These are phyloP conservation scores for Pleurotus cornucopiae DNA, from an alignment of 768 basidiomycete species.

Conservation along the genomic window DNA sequence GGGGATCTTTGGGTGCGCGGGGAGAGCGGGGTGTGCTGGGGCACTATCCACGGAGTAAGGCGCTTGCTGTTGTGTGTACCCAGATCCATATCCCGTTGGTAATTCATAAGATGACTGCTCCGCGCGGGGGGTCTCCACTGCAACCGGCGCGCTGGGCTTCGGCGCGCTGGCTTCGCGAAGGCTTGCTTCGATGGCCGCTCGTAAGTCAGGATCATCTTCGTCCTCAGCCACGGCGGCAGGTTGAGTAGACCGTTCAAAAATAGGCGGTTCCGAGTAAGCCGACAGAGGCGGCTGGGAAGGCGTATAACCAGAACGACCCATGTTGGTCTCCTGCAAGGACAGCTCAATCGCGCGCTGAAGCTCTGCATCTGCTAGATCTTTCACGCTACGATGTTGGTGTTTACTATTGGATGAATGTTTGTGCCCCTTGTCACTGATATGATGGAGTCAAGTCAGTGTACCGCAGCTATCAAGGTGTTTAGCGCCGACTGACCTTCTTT, in stretches of 20 bases:
- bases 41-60: constrained; percentile 36
- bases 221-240: constrained; percentile 42
- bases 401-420: constrained; percentile 44
- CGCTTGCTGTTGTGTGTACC: constrained; percentile 31
- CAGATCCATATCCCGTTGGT: constrained; percentile 16
- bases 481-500: constrained; percentile 41
- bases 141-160: constrained; percentile 72
- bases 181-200: constrained; percentile 93
- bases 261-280: constrained; percentile 70
- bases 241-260: constrained; percentile 53
- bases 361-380: constrained; percentile 77
- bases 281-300: constrained; percentile 54
- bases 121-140: constrained; percentile 44
- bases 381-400: constrained; percentile 45
- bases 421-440: constrained; percentile 22
- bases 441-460: no score
- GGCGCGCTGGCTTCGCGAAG: constrained; percentile 80
- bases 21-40: constrained; percentile 35
- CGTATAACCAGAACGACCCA: constrained; percentile 62
- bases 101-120: constrained; percentile 36
- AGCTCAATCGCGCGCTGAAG: constrained; percentile 91
- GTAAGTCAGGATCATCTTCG: constrained; percentile 89
- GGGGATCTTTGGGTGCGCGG: constrained; percentile 53
- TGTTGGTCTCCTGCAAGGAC: constrained; percentile 71
- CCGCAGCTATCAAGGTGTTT: not conserved